A percentile compares a stretch with the other conserved stretches of the same genome.
Evolutionary conservation across 2,329 filamentous ascomycete genomes (phyloP).

Genomic region (Didymosphaeria variabile): DNA sequence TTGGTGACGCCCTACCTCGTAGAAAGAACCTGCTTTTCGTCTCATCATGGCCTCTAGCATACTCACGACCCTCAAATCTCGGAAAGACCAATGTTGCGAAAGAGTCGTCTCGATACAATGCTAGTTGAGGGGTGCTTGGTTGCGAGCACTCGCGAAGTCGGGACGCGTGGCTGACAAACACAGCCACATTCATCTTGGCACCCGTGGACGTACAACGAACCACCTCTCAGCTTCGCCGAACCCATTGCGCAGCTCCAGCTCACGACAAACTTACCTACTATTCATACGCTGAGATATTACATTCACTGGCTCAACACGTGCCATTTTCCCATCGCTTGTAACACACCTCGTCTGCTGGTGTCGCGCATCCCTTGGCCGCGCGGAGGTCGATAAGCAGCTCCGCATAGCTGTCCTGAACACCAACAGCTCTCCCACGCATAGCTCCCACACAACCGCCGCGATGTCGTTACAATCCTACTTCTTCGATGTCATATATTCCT

Average conservation of each 20-base stretch:
- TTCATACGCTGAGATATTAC: background rate
- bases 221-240: conserved; percentile 12
- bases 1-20: too few relatives aligned
- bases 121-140: background rate
- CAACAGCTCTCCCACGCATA: background rate
- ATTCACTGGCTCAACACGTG: background rate
- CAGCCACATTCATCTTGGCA: conserved; percentile 13
- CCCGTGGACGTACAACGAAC: conserved; percentile 2
- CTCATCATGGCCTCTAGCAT: too few relatives aligned
- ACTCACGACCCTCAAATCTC: too few relatives aligned
- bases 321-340: background rate
- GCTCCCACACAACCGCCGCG: conserved; percentile 17
- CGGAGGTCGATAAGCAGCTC: conserved; percentile 20
- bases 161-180: conserved; percentile 4
- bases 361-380: conserved; percentile 12
- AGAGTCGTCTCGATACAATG: background rate
- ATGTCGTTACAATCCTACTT: conserved; percentile 66
- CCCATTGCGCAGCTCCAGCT: conserved; percentile 1
- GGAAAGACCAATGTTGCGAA: too few relatives aligned
- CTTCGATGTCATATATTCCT: conserved; percentile 86
- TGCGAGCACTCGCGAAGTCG: background rate
- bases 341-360: background rate
- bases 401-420: conserved; percentile 17
- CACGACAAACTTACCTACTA: conserved; percentile 1
- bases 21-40: too few relatives aligned